Base-by-base conservation (phyloP, 1,284 basidiomycete genomes). In the Cryptococcus sp. region DNA sequence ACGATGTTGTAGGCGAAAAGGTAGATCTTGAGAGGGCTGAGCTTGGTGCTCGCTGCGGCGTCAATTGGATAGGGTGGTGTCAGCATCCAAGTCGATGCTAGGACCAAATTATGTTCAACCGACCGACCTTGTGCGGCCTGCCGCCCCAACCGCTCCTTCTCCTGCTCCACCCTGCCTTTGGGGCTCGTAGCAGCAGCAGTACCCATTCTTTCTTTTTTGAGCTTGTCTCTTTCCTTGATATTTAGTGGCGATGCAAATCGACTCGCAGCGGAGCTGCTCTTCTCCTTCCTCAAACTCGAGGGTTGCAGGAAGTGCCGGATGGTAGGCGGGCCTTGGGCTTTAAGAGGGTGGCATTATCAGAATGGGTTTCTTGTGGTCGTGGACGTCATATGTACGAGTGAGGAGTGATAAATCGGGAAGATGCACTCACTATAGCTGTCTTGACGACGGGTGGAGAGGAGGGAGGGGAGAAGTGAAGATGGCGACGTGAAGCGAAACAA, bases 1-100 rank as follows among this genome's bases (percentile, higher is more conserved):
- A 86, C 68, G 59, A 82, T 62, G 79, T 96, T 95, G 82, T 91
- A 96, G 1, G 79, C 73, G 56, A 89, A 65, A 1, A 96, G 82
- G 78, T 94, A 95, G 75, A 63, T 55, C 56, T 76, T 77, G 56
- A 72, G 37, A 12, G 69, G 67, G 5, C 71, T 66, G n/a, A 69
- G 55, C 20, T 51, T 59, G 52, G 4, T 33, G 28, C 28, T 33
- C 4, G 28, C 28, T 33, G 47, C 55, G 55, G 37, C 46, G 50
- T 15, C 39, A 16, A 51, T 23, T 24, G 33, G 46, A 39, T 15
- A 37, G 46, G 36, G 35, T 35, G 18, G 11, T 5, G 20, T 53
- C 20, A 50, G 50, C 23, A 12, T 23, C 18, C 9, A 12, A 4
- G 13, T 12, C 11, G 16, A 6, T 18, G 12, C 23, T 3, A 18